Conservation (phyloP, 768 basidiomycete genomes). For the Sistotremastrum niveocremeum region DNA sequence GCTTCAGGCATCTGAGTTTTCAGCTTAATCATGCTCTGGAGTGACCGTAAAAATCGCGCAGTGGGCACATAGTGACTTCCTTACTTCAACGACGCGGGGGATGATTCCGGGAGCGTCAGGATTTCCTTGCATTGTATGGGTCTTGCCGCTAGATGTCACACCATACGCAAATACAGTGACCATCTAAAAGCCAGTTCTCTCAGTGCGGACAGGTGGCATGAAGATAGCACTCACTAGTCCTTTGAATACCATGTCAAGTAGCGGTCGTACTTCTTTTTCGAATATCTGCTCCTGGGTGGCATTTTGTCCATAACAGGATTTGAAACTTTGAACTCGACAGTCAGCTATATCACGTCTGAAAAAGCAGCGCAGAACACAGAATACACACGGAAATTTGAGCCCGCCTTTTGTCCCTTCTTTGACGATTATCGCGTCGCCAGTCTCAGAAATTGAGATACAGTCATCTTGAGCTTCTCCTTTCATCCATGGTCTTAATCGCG, state of each 20-base stretch:
- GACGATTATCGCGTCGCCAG: no score
- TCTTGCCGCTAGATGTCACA: conserved; percentile 85
- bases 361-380: no score
- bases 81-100: conserved; percentile 61
- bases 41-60: not conserved
- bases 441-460: no score
- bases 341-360: no score
- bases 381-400: no score
- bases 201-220: not conserved
- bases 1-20: conserved; percentile 25
- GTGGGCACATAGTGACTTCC: conserved; percentile 7
- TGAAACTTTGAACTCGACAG: conserved; percentile 30
- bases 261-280: conserved; percentile 55
- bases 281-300: conserved; percentile 73
- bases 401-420: no score
- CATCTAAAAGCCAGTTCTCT: conserved; percentile 31
- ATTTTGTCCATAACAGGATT: conserved; percentile 59
- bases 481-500: no score
- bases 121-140: conserved; percentile 85
- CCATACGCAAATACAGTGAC: conserved; percentile 86
- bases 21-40: conserved; percentile 45
- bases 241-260: conserved; percentile 64
- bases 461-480: no score
- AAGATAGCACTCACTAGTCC: conserved; percentile 45
- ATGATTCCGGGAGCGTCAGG: conserved; percentile 69